These are phyloP conservation scores for Trametes coccinea DNA, from an alignment of 768 basidiomycete genomes.

Conservation along the genomic window DNA sequence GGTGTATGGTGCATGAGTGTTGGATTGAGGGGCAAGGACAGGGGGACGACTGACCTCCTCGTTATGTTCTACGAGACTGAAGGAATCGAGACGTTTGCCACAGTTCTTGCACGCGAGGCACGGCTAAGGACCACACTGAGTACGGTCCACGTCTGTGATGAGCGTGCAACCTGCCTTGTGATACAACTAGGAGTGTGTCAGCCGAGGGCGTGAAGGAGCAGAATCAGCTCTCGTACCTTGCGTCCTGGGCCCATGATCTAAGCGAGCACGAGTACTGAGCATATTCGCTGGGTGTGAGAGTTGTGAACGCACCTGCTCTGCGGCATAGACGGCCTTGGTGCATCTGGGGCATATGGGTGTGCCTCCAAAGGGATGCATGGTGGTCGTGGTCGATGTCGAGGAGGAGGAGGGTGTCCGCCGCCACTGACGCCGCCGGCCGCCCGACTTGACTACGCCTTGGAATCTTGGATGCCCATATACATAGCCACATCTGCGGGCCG, in stretches of 20 bases:
- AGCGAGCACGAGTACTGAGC: conserved; percentile 18
- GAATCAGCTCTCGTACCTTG: conserved; percentile 56
- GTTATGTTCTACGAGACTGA: conserved; percentile 79
- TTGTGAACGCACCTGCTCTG: conserved; percentile 66
- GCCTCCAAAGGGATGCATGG: conserved; percentile 74
- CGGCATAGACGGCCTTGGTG: conserved; percentile 77
- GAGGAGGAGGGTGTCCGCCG: background rate
- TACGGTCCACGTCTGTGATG: background rate
- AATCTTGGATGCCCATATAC: too few species aligned
- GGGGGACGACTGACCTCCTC: conserved; percentile 58
- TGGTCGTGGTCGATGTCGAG: background rate
- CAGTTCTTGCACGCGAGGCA: conserved; percentile 80
- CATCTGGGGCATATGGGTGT: conserved; percentile 75
- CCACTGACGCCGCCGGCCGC: background rate
- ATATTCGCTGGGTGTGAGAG: background rate
- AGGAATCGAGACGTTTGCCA: conserved; percentile 76
- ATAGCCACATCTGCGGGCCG: background rate
- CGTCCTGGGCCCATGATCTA: conserved; percentile 86
- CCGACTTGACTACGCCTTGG: too few species aligned
- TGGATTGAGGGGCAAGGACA: background rate
- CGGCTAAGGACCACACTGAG: conserved; percentile 44
- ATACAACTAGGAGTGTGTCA: conserved; percentile 55
- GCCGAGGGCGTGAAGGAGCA: conserved; percentile 10
- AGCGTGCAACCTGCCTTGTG: conserved; percentile 57
- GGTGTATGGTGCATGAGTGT: conserved; percentile 3